Conservation (phyloP, 2,329 filamentous ascomycete genomes). For the Colletotrichum somersetense region DNA sequence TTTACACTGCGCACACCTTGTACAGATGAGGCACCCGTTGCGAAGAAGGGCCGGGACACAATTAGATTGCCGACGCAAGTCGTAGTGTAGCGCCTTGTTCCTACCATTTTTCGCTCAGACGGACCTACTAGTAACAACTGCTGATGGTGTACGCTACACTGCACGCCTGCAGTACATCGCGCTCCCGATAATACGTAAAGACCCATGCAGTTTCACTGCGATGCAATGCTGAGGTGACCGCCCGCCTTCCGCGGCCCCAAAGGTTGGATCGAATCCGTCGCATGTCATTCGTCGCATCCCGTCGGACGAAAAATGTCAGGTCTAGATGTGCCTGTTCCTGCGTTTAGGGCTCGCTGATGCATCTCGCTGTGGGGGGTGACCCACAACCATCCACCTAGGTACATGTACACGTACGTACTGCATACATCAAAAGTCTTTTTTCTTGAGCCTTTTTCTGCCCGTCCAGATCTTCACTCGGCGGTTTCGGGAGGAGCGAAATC, state of each 20-base stretch:
- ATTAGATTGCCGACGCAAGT: conserved; percentile 3
- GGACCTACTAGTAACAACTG: not conserved
- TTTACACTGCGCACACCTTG: not conserved
- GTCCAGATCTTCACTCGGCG: conserved; percentile 1
- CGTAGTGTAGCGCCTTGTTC: not conserved
- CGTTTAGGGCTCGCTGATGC: conserved; percentile 40
- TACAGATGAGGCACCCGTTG: conserved; percentile 16
- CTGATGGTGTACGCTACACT: not conserved
- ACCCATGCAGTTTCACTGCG: conserved; percentile 34
- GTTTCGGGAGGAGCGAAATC: not conserved
- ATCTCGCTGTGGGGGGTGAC: conserved; percentile 17
- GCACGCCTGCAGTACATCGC: not conserved
- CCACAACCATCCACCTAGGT: conserved; percentile 17
- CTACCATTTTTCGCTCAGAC: not conserved
- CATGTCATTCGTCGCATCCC: conserved; percentile 37
- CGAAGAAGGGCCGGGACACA: conserved; percentile 26
- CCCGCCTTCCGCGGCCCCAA: conserved; percentile 31
- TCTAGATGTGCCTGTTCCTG: conserved; percentile 38
- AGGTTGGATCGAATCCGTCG: conserved; percentile 32
- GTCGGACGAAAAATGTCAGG: conserved; percentile 36
- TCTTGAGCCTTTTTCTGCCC: conserved; percentile 34
- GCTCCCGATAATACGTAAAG: conserved; percentile 7
- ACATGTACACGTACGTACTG: too few relatives aligned
- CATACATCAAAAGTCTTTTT: not conserved
- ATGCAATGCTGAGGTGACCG: conserved; percentile 31